Conservation (phyloP, 2,329 filamentous ascomycete genomes). For the Aspergillus ustus region DNA sequence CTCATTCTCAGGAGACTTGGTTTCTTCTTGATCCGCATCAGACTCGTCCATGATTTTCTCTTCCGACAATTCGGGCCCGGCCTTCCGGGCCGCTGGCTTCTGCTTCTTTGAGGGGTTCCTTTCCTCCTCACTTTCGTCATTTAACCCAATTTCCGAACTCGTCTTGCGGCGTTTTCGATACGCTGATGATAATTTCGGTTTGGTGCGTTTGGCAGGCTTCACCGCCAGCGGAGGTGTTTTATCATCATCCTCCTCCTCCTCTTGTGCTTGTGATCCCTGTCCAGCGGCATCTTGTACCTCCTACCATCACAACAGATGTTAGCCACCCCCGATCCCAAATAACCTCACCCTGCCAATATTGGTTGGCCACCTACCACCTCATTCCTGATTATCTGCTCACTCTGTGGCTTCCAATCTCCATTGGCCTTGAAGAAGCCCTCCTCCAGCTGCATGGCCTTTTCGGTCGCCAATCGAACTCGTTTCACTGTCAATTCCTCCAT, state of each 20-base stretch:
- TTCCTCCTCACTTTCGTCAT: slow-evolving; percentile 28
- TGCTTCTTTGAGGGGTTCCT: slow-evolving; percentile 19
- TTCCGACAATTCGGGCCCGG: slow-evolving; percentile 16
- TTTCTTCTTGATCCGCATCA: slow-evolving; percentile 21
- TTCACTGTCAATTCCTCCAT: slow-evolving; percentile 62
- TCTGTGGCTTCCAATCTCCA: slow-evolving; percentile 58
- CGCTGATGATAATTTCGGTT: slow-evolving; percentile 25
- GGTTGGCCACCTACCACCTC: slow-evolving; percentile 51
- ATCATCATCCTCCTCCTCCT: slow-evolving; percentile 14
- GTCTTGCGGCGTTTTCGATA: slow-evolving; percentile 43
- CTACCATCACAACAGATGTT: slow-evolving; percentile 25
- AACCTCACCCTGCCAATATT: not conserved
- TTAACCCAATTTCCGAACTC: slow-evolving; percentile 25
- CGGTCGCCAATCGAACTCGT: slow-evolving; percentile 57
- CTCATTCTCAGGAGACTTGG: slow-evolving; percentile 28
- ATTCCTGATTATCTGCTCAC: slow-evolving; percentile 58
- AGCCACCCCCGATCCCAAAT: not conserved
- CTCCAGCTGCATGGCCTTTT: slow-evolving; percentile 56
- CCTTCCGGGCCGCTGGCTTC: slow-evolving; percentile 4
- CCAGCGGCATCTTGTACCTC: slow-evolving; percentile 36
- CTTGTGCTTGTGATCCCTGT: slow-evolving; percentile 17
- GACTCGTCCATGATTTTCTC: slow-evolving; percentile 17
- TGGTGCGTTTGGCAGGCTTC: slow-evolving; percentile 35
- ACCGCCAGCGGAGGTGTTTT: slow-evolving; percentile 24
- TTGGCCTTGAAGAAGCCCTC: slow-evolving; percentile 61